These are phyloP conservation scores for Corymbia maculata DNA, from an alignment of 345 rosid species.

Conservation along the genomic window DNA sequence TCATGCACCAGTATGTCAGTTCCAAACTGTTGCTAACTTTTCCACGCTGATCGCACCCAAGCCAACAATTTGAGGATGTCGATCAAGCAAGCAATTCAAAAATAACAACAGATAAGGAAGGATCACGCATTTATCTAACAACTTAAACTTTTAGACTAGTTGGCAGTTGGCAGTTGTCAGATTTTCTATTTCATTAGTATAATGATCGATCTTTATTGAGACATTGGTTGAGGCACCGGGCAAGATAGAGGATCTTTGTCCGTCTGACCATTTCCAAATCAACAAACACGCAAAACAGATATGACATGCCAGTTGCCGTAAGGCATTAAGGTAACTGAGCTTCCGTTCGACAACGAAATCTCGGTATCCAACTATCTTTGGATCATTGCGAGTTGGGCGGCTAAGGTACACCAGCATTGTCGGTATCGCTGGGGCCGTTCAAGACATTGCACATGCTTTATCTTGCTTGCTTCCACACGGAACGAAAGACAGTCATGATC, in stretches of 20 bases:
- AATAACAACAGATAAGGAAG: not conserved
- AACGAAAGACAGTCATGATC: not conserved
- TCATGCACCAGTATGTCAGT: not conserved
- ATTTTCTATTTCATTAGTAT: not conserved
- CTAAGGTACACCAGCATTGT: not conserved
- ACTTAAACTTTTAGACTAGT: no score
- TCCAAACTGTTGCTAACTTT: not conserved
- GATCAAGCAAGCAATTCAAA: not conserved
- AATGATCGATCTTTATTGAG: not conserved
- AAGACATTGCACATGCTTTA: not conserved
- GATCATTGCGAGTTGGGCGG: not conserved
- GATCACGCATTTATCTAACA: not conserved
- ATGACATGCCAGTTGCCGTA: not conserved
- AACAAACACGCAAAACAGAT: not conserved
- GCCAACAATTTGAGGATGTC: not conserved
- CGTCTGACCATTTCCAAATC: not conserved
- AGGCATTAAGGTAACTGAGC: not conserved
- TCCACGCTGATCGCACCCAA: not conserved
- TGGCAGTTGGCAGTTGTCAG: no score
- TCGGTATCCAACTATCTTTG: not conserved
- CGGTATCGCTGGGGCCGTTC: not conserved
- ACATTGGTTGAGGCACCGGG: not conserved
- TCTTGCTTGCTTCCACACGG: not conserved
- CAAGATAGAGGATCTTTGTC: not conserved
- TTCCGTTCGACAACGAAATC: not conserved